These are phyloP conservation scores for Neurospora sp. DNA, from an alignment of 495 filamentous ascomycete species.

Conservation along the genomic window DNA sequence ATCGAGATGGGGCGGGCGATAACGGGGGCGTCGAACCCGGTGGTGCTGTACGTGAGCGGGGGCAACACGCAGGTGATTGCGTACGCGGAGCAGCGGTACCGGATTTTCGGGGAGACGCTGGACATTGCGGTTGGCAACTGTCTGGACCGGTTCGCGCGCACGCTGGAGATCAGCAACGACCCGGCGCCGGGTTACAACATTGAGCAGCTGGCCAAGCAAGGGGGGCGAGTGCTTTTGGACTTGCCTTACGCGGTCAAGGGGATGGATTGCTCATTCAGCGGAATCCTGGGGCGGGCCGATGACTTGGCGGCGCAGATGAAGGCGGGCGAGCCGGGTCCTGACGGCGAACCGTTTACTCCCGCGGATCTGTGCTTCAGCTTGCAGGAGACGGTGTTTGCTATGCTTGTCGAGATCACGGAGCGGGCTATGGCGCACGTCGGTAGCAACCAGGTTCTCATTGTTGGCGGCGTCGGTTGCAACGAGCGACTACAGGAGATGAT, in stretches of 20 bases:
- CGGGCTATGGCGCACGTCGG: conserved; percentile 97
- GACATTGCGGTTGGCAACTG: conserved; percentile 98
- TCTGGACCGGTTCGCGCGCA: conserved; percentile 89
- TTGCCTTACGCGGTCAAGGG: conserved; percentile 95
- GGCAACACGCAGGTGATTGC: conserved; percentile 98
- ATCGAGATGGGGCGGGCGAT: conserved; percentile 97
- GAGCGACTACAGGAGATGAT: conserved; percentile 97
- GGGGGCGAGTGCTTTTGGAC: conserved; percentile 56
- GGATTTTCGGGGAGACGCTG: conserved; percentile 94
- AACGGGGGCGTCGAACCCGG: conserved; percentile 82
- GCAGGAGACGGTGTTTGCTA: conserved; percentile 90
- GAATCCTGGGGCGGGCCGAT: conserved; percentile 78
- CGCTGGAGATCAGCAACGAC: conserved; percentile 84
- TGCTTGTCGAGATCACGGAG: conserved; percentile 98
- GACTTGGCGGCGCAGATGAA: conserved; percentile 56
- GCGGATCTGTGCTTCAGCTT: conserved; percentile 88
- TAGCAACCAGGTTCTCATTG: conserved; percentile 80
- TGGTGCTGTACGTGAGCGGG: conserved; percentile 91
- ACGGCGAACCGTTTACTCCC: conserved; percentile 50
- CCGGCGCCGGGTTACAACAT: conserved; percentile 97
- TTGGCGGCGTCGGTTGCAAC: conserved; percentile 97
- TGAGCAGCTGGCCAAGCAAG: conserved; percentile 85
- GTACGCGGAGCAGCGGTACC: conserved; percentile 85
- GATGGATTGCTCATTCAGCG: conserved; percentile 94
- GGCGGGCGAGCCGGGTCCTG: conserved; percentile 31